Base-by-base conservation (phyloP, 2,329 filamentous ascomycete species). In the Fusarium sp. region DNA sequence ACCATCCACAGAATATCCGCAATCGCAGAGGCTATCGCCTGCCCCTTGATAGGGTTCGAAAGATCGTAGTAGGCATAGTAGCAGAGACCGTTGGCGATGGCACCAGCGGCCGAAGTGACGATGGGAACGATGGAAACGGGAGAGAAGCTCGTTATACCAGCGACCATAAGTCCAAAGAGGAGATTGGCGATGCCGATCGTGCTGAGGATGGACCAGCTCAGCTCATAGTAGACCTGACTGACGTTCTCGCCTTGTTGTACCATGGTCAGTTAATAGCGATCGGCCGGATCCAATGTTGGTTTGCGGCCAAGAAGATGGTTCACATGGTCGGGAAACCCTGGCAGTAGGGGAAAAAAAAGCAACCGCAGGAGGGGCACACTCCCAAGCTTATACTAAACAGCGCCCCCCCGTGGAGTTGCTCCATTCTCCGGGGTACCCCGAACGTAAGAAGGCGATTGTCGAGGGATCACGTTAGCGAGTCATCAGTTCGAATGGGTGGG, bases 161-260 rank as follows among this genome's bases (percentile, higher is more conserved):
- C 74, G 16, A 85, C 79, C 64, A 84, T 75, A 27, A 81, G 64
- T 3, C 83, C 81, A 46, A 85, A 81, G 33, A 85, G 69, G 29
- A 83, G 76, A 65, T 83, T 84, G 22, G 79, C 75, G n/a, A 84
- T 71, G 33, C 85, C 83, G 68, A 86, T 82, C 55, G 82, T 83
- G 75, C 83, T 86, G 64, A 87, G 80, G 33, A 85, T 84, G 22
- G 83, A 80, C 84, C 84, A 85, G 77, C 83, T 83, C 64, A 82
- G 76, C 75, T 85, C 84, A 64, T 82, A 85, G 62, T 85, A 85
- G 6, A 81, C 65, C 6, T 40, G 29, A 29, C 49, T 53, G 27
- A 53, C 49, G 10, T 53, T 53, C n/a, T 53, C 49, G 17, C 49
- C 49, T 11, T 58, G 51, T n/a, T 58, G 51, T 20, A 49, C 22